Evolutionary conservation across 106 monocot genomes (phyloP).

Genomic region (Hemerocallis citrina): DNA sequence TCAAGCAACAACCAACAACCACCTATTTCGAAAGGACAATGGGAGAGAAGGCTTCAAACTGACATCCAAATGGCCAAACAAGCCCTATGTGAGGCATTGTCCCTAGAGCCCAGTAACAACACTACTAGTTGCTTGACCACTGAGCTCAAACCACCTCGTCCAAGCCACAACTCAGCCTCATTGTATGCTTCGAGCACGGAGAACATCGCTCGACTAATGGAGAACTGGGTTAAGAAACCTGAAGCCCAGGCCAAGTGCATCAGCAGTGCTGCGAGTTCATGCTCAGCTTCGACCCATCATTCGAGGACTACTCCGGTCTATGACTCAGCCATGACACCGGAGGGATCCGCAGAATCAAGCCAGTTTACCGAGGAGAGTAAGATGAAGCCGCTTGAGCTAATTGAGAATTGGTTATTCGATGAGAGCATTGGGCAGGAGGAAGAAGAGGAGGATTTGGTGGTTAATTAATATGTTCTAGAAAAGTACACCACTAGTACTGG

Average conservation of each 20-base stretch:
- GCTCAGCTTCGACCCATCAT: slow-evolving; percentile 10
- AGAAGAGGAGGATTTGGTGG: background rate
- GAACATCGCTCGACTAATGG: slow-evolving; percentile 15
- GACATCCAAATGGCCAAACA: slow-evolving; percentile 39
- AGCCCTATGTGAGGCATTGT: slow-evolving; percentile 29
- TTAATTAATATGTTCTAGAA: too few species aligned
- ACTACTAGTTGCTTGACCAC: background rate
- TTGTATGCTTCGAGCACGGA: slow-evolving; percentile 19
- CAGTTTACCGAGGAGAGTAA: background rate
- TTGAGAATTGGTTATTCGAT: slow-evolving; percentile 57
- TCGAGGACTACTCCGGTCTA: background rate
- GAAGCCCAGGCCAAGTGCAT: background rate
- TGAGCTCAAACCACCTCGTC: background rate
- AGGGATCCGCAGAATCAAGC: slow-evolving; percentile 2
- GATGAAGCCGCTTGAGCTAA: slow-evolving; percentile 21
- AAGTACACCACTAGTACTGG: too few species aligned
- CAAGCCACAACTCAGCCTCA: background rate
- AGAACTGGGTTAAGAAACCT: slow-evolving; percentile 20
- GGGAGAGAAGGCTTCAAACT: slow-evolving; percentile 39
- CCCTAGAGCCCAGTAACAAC: too few species aligned
- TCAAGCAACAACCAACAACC: slow-evolving; percentile 1
- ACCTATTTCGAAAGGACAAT: slow-evolving; percentile 24
- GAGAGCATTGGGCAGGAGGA: slow-evolving; percentile 25
- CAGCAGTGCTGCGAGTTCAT: background rate
- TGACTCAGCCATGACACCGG: slow-evolving; percentile 6